These are phyloP conservation scores for Kluyveromyces aestuarii DNA, from an alignment of 805 yeast genomes.

Conservation along the genomic window DNA sequence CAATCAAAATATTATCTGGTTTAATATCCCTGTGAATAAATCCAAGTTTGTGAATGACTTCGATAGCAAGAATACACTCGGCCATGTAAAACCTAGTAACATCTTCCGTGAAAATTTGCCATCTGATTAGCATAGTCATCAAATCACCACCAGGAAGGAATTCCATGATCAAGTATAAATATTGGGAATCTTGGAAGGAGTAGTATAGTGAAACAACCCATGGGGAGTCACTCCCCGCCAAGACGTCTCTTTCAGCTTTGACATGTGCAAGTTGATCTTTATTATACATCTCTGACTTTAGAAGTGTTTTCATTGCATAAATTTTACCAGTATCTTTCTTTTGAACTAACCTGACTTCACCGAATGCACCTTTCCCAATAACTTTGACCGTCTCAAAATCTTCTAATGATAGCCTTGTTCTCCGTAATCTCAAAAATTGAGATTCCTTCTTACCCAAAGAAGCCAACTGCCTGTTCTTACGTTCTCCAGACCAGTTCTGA, in stretches of 20 bases:
- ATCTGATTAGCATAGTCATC: conserved; percentile 92
- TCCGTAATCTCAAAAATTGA: conserved; percentile 70
- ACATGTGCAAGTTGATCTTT: conserved; percentile 93
- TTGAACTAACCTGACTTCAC: conserved; percentile 92
- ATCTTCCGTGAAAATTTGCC: conserved; percentile 91
- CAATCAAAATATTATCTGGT: conserved; percentile 91
- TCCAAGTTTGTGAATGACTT: conserved; percentile 86
- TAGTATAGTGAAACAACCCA: conserved; percentile 79
- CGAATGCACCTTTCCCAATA: conserved; percentile 95
- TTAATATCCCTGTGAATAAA: conserved; percentile 96
- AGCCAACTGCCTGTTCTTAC: conserved; percentile 71
- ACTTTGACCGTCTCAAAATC: conserved; percentile 86
- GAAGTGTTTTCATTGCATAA: conserved; percentile 87
- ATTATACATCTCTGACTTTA: conserved; percentile 87
- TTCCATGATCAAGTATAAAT: conserved; percentile 87
- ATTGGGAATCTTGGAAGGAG: conserved; percentile 66
- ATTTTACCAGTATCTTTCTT: conserved; percentile 84
- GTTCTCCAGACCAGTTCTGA: conserved; percentile 76
- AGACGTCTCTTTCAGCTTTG: conserved; percentile 90
- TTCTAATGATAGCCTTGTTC: conserved; percentile 73
- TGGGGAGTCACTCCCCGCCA: conserved; percentile 86
- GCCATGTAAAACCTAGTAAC: conserved; percentile 92
- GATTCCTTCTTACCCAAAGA: conserved; percentile 84
- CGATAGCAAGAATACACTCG: conserved; percentile 90
- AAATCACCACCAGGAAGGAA: conserved; percentile 85